Conservation (phyloP, 1,139 yeast genomes). For the Blastobotrys capitulatus region DNA sequence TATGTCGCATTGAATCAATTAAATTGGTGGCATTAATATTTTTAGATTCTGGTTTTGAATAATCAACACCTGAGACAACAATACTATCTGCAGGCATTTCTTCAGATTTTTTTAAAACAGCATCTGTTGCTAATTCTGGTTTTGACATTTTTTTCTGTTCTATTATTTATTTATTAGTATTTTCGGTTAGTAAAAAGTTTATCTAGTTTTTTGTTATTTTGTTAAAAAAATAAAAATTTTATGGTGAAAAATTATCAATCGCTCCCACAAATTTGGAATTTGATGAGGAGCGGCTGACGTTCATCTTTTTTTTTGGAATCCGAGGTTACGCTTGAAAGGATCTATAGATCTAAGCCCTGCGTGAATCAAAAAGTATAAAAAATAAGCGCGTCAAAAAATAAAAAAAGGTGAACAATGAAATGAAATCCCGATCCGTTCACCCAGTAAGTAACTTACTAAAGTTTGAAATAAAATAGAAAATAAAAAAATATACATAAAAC, state of each 20-base stretch:
- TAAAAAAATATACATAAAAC: not conserved
- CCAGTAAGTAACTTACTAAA: not conserved
- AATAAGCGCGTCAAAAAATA: too few relatives aligned
- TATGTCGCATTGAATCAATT: constrained; percentile 73
- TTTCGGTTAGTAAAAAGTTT: too few relatives aligned
- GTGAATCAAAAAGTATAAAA: too few relatives aligned
- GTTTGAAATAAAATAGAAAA: too few relatives aligned
- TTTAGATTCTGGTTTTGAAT: constrained; percentile 57
- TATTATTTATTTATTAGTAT: not conserved
- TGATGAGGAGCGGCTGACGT: not conserved
- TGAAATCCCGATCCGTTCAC: not conserved
- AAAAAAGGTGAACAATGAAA: too few relatives aligned
- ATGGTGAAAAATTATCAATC: not conserved
- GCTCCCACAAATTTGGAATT: too few relatives aligned
- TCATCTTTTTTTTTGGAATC: too few relatives aligned
- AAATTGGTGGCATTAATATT: constrained; percentile 76
- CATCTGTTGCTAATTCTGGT: constrained; percentile 41
- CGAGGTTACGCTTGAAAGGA: too few relatives aligned
- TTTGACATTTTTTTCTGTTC: constrained; percentile 1
- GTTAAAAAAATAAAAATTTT: not conserved
- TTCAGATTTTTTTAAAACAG: constrained; percentile 80
- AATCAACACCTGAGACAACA: constrained; percentile 82
- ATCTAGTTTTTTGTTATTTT: not conserved
- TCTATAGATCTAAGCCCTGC: too few relatives aligned
- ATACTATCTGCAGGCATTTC: constrained; percentile 79